Percentiles rank a stretch among this genome's conserved stretches.
Conservation (phyloP, 495 filamentous ascomycete genomes). For the Neurospora sp. region DNA sequence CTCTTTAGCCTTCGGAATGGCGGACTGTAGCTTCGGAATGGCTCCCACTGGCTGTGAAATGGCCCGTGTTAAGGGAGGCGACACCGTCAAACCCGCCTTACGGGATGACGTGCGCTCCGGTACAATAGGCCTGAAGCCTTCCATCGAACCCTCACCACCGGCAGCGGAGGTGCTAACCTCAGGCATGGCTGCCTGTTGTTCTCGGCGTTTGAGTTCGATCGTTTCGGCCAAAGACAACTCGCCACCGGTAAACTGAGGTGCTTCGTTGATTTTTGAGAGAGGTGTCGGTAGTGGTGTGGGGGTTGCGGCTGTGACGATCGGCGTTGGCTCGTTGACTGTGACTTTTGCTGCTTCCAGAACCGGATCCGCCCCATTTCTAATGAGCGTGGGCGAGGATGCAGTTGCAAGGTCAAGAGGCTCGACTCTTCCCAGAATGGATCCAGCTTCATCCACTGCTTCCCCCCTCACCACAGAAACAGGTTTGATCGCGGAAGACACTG, state of each 20-base stretch:
- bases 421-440: slow-evolving; percentile 40
- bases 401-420: slow-evolving; percentile 66
- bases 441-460: slow-evolving; percentile 7
- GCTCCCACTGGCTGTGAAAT: slow-evolving; percentile 54
- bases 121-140: slow-evolving; percentile 5
- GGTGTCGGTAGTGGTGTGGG: neutral
- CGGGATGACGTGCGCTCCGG: slow-evolving; percentile 34
- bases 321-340: slow-evolving; percentile 3
- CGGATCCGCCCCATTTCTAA: slow-evolving; percentile 5
- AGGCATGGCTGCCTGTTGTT: slow-evolving; percentile 25
- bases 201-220: slow-evolving; percentile 38
- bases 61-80: slow-evolving; percentile 58
- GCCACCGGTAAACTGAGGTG: neutral
- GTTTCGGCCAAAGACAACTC: slow-evolving; percentile 35
- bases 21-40: slow-evolving; percentile 23
- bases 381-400: slow-evolving; percentile 22
- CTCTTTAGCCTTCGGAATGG: slow-evolving; percentile 25
- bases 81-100: slow-evolving; percentile 34
- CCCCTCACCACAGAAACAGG: slow-evolving; percentile 10
- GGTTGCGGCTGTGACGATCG: neutral
- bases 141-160: slow-evolving; percentile 5
- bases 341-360: neutral
- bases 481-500: slow-evolving; percentile 15
- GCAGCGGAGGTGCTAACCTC: slow-evolving; percentile 12
- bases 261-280: neutral